Evolutionary conservation across 1,284 basidiomycete genomes (phyloP).

Genomic region (Heterobasidion irregulare): DNA sequence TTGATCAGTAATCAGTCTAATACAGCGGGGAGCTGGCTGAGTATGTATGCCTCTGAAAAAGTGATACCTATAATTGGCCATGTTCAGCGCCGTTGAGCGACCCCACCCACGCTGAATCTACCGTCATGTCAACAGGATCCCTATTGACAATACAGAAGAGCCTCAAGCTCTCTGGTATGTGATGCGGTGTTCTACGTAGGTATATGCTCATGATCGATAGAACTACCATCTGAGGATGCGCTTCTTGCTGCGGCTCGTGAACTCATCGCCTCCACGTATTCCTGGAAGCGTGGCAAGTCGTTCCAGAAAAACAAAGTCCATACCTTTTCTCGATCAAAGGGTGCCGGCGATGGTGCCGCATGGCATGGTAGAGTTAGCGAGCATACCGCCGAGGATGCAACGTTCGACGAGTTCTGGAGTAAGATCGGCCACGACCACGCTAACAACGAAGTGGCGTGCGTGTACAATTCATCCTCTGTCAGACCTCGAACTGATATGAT

Average conservation of each 20-base stretch:
- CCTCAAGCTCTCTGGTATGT: slow-evolving; percentile 32
- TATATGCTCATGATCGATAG: slow-evolving; percentile 21
- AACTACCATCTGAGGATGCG: slow-evolving; percentile 50
- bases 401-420: slow-evolving; percentile 67
- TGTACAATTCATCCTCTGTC: slow-evolving; percentile 2
- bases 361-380: slow-evolving; percentile 66
- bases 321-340: slow-evolving; percentile 43
- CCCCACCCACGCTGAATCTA: neutral
- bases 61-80: too few species aligned
- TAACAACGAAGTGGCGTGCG: slow-evolving; percentile 60
- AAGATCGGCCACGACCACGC: slow-evolving; percentile 59
- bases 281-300: slow-evolving; percentile 63
- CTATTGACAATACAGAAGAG: slow-evolving; percentile 9
- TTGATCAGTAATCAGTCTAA: too few species aligned
- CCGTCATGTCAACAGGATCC: slow-evolving; percentile 9
- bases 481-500: neutral
- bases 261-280: slow-evolving; percentile 42
- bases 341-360: slow-evolving; percentile 40
- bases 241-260: slow-evolving; percentile 44
- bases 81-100: too few species aligned
- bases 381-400: slow-evolving; percentile 52
- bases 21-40: too few species aligned
- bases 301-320: slow-evolving; percentile 44
- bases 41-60: too few species aligned
- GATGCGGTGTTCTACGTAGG: slow-evolving; percentile 5